Evolutionary conservation across 768 basidiomycete species (phyloP).

Genomic region (Pleurotus tuber-regium): DNA sequence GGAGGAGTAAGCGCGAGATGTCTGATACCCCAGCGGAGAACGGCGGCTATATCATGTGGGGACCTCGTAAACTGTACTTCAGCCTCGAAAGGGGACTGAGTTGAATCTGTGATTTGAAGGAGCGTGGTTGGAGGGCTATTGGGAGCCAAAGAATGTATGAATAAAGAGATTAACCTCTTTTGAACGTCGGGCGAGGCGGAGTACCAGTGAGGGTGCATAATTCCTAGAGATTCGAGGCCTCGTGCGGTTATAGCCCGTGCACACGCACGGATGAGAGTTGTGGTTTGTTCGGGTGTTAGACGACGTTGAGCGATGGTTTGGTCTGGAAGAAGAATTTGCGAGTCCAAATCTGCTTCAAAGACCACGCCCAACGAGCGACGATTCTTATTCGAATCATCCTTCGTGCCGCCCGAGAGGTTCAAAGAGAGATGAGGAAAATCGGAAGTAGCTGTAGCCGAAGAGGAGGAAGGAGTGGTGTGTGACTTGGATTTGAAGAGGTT

Average conservation of each 20-base stretch:
- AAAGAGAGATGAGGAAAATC: conserved; percentile 59
- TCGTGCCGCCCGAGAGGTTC: conserved; percentile 49
- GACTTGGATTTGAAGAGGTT: conserved; percentile 50
- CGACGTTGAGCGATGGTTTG: conserved; percentile 53
- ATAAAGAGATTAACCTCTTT: conserved; percentile 65
- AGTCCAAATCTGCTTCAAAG: conserved; percentile 58
- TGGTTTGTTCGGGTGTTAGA: conserved; percentile 60
- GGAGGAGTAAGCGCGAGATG: conserved; percentile 63
- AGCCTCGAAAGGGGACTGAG: conserved; percentile 54
- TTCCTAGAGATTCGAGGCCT: conserved; percentile 77
- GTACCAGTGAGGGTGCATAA: conserved; percentile 87
- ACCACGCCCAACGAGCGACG: conserved; percentile 53
- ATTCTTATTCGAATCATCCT: conserved; percentile 42
- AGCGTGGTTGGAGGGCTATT: conserved; percentile 44
- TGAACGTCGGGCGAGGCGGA: conserved; percentile 72
- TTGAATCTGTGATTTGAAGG: conserved; percentile 46
- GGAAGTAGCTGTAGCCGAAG: conserved; percentile 32
- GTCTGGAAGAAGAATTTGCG: conserved; percentile 46
- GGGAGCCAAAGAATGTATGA: conserved; percentile 60
- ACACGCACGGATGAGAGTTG: conserved; percentile 64
- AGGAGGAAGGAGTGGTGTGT: conserved; percentile 33
- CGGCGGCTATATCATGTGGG: conserved; percentile 76
- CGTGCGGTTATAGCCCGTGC: conserved; percentile 62
- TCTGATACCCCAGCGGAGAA: conserved; percentile 78
- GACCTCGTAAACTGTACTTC: conserved; percentile 65